Evolutionary conservation across 495 filamentous ascomycete genomes (phyloP).

Genomic region (Daldinia bambusicola): DNA sequence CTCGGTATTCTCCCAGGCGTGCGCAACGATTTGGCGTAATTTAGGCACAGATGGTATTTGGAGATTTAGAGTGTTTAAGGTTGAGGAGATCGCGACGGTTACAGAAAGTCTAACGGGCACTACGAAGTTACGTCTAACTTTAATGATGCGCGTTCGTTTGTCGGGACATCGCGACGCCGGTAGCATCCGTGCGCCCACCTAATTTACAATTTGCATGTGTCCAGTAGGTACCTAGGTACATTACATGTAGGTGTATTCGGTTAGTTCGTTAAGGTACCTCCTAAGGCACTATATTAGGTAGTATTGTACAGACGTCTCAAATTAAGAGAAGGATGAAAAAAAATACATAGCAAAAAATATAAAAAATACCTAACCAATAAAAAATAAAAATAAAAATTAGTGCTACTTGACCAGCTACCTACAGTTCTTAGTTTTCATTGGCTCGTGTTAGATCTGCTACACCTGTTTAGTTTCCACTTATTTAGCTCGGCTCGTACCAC

Average conservation of each 20-base stretch:
- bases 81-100: conserved; percentile 3
- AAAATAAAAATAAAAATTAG: not conserved
- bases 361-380: too few relatives aligned
- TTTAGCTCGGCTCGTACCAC: conserved; percentile 18
- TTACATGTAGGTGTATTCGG: too few relatives aligned
- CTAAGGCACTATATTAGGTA: too few relatives aligned
- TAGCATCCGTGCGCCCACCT: conserved; percentile 25
- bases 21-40: too few relatives aligned
- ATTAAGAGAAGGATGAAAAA: not conserved
- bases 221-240: not conserved
- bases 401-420: conserved; percentile 1
- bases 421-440: not conserved
- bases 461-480: conserved; percentile 2
- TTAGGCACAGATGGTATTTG: too few relatives aligned
- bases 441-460: not conserved
- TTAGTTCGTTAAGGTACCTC: too few relatives aligned
- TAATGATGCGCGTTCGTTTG: conserved; percentile 41
- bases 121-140: conserved; percentile 5
- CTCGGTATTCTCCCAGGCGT: too few relatives aligned
- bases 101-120: conserved; percentile 5
- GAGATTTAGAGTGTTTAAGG: not conserved
- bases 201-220: conserved; percentile 14
- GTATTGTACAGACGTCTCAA: not conserved
- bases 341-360: too few relatives aligned
- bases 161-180: conserved; percentile 29